These are phyloP conservation scores for Solanum medicagineum DNA, from an alignment of 257 asterid genomes.

Conservation along the genomic window DNA sequence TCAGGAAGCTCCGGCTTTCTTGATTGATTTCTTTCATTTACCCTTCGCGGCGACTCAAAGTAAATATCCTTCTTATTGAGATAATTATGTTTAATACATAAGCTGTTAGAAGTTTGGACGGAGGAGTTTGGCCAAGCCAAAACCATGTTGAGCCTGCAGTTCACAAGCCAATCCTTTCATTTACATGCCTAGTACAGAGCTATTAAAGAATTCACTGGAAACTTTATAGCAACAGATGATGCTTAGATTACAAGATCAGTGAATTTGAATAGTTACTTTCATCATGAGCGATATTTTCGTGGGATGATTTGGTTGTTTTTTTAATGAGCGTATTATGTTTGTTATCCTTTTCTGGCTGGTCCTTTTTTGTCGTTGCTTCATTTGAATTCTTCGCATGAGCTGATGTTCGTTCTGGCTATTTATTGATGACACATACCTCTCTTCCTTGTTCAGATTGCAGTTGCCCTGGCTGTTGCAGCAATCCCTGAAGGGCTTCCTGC, in stretches of 20 bases:
- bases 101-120: not conserved
- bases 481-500: constrained; percentile 99
- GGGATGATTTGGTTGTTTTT: not conserved
- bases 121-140: not conserved
- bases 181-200: not conserved
- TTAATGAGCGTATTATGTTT: not conserved
- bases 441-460: constrained; percentile 69
- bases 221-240: not conserved
- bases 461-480: constrained; percentile 99
- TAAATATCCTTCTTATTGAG: not conserved
- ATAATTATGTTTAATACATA: not conserved
- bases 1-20: not conserved
- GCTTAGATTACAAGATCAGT: not conserved
- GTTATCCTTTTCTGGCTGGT: not conserved
- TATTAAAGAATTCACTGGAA: not conserved
- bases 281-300: not conserved
- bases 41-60: not conserved
- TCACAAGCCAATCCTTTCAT: not conserved
- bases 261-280: not conserved
- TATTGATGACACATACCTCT: not conserved
- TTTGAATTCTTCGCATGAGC: not conserved
- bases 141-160: not conserved
- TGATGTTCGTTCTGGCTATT: not conserved
- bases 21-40: not conserved
- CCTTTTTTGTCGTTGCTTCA: not conserved